Conservation (phyloP, 2,329 filamentous ascomycete species). For the Zymoseptoria brevis region DNA sequence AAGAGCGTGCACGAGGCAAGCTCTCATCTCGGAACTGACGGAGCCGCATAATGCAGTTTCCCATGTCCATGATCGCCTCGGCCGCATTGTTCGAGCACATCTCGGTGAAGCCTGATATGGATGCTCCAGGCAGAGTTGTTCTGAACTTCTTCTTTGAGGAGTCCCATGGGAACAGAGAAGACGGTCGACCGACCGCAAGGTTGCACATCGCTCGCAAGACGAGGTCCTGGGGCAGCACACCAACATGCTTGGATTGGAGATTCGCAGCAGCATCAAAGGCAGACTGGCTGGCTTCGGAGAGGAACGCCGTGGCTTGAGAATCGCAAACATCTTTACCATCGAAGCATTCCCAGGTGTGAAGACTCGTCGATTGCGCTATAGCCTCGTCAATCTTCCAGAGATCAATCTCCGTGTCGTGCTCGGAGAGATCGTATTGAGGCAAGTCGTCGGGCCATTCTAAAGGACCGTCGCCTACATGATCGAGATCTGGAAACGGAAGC, state of each 20-base stretch:
- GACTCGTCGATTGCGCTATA: constrained; percentile 30
- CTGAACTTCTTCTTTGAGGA: constrained; percentile 45
- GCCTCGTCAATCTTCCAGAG: constrained; percentile 34
- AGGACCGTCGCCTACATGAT: constrained; percentile 31
- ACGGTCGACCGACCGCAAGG: constrained; percentile 62
- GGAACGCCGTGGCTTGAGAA: constrained; percentile 42
- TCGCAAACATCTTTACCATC: constrained; percentile 24
- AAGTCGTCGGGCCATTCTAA: constrained; percentile 22
- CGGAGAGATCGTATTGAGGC: background rate
- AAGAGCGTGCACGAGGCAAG: constrained; percentile 6
- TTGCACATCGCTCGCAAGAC: constrained; percentile 50
- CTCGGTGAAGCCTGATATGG: constrained; percentile 46
- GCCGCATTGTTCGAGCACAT: constrained; percentile 45
- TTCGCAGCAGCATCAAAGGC: constrained; percentile 58
- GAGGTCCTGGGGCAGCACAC: constrained; percentile 32
- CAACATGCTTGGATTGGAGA: constrained; percentile 33
- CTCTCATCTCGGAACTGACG: constrained; percentile 7
- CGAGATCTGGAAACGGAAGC: constrained; percentile 30
- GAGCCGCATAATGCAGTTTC: constrained; percentile 24
- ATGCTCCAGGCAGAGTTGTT: constrained; percentile 36
- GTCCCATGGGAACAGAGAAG: constrained; percentile 61
- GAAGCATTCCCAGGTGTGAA: constrained; percentile 66
- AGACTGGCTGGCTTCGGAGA: constrained; percentile 60
- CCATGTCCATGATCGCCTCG: constrained; percentile 35
- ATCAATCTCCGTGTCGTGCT: constrained; percentile 24